These are phyloP conservation scores for Graphiopsis chlorocephala DNA, from an alignment of 2,329 filamentous ascomycete genomes.

Conservation along the genomic window DNA sequence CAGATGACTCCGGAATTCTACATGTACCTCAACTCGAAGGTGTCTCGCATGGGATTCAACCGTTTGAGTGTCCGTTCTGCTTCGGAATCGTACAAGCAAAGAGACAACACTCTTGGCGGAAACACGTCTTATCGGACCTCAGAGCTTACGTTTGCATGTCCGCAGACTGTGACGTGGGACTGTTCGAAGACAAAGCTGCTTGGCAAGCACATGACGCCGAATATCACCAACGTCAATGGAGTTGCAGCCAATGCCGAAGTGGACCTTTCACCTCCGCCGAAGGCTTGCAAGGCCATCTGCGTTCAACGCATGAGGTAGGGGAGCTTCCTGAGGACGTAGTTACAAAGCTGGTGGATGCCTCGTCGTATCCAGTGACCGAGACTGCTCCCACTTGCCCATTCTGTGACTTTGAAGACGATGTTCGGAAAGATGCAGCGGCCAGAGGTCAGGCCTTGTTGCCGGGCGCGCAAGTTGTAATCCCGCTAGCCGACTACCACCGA, in stretches of 20 bases:
- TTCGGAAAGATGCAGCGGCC: neutral
- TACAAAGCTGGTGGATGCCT: neutral
- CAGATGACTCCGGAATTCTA: neutral
- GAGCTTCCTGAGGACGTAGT: neutral
- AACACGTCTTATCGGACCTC: conserved; percentile 21
- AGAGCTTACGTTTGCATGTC: conserved; percentile 26
- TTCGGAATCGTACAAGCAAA: conserved; percentile 20
- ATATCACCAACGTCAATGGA: conserved; percentile 22
- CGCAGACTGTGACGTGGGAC: conserved; percentile 23
- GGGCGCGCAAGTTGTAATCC: neutral
- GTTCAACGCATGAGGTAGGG: neutral
- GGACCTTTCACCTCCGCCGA: neutral
- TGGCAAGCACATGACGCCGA: conserved; percentile 27
- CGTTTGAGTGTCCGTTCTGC: conserved; percentile 30
- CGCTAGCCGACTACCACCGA: conserved; percentile 12
- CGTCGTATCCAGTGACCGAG: neutral
- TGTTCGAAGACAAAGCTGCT: conserved; percentile 21
- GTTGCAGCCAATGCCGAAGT: conserved; percentile 22
- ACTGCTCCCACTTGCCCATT: neutral
- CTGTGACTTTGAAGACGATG: neutral
- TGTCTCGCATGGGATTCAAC: neutral
- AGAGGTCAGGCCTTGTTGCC: neutral
- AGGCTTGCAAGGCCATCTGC: neutral
- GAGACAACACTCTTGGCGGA: conserved; percentile 19
- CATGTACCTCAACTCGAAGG: neutral